These are phyloP conservation scores for Orbilia brochopaga DNA, from an alignment of 2,329 filamentous ascomycete species.

Conservation along the genomic window DNA sequence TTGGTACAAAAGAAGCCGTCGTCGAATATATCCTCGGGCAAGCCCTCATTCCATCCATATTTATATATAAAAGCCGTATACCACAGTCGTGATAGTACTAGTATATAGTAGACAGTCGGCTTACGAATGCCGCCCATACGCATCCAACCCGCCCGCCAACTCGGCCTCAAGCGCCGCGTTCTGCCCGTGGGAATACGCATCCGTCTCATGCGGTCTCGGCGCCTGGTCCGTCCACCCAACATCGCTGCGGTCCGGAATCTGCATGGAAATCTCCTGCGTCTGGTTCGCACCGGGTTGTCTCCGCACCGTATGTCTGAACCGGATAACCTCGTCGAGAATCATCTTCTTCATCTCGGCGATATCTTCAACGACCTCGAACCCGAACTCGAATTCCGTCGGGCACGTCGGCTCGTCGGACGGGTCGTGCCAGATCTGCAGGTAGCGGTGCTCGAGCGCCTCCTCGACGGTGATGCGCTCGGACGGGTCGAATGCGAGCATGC, in stretches of 20 bases:
- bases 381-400: constrained; percentile 94
- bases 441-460: constrained; percentile 92
- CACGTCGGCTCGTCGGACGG: constrained; percentile 93
- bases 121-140: constrained; percentile 54
- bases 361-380: constrained; percentile 96
- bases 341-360: constrained; percentile 93
- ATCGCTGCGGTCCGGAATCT: constrained; percentile 68
- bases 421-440: constrained; percentile 98
- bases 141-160: constrained; percentile 67
- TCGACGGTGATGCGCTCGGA: constrained; percentile 92
- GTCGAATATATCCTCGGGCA: background rate
- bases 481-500: constrained; percentile 97
- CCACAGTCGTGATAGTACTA: background rate
- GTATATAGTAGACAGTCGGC: constrained; percentile 1
- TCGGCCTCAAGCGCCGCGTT: constrained; percentile 65
- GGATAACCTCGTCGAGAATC: constrained; percentile 92
- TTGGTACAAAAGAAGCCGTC: background rate
- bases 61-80: no score
- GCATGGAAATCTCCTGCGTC: constrained; percentile 16
- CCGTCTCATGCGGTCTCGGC: constrained; percentile 56
- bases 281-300: constrained; percentile 58
- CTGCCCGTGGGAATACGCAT: constrained; percentile 51
- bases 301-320: constrained; percentile 73
- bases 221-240: constrained; percentile 59
- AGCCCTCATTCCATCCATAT: background rate